A percentile compares a stretch with the other conserved stretches of the same genome.
phyloP scores from a whole-genome alignment of 345 rosid species.

The Eucalyptus tenuipes region DNA sequence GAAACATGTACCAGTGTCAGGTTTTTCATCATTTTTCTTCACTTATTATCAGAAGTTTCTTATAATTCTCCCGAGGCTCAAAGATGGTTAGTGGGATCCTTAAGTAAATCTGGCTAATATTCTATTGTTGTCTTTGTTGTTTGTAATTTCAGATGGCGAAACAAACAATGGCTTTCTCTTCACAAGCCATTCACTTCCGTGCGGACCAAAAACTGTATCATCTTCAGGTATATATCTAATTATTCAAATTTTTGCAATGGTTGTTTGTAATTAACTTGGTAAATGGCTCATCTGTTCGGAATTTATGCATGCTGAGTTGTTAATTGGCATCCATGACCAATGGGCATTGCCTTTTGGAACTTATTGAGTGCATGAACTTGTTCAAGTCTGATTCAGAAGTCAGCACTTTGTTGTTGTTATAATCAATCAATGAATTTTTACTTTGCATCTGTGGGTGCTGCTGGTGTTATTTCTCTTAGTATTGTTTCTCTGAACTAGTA shows the following conservation, averaged over 20 bases:
- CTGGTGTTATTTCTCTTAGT: neutral
- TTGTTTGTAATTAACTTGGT: neutral
- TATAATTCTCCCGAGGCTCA: neutral
- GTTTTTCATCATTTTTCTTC: conserved; percentile 7
- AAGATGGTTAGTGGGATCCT: neutral
- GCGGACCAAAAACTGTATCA: conserved; percentile 97
- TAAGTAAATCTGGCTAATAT: neutral
- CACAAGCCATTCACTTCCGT: conserved; percentile 67
- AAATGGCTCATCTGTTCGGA: neutral
- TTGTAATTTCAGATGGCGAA: conserved; percentile 69
- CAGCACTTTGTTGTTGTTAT: neutral
- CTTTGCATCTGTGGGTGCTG: neutral
- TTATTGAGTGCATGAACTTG: neutral
- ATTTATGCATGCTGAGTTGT: neutral
- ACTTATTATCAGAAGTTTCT: neutral
- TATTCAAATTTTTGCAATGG: neutral
- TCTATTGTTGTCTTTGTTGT: neutral
- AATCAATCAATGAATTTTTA: neutral
- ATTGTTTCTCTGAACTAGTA: neutral
- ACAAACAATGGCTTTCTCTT: conserved; percentile 92
- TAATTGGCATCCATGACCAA: neutral
- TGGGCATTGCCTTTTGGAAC: neutral
- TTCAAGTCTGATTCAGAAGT: neutral
- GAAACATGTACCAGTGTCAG: conserved; percentile 99
- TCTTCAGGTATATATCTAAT: conserved; percentile 49